These are phyloP conservation scores for Beauveria sp. DNA, from an alignment of 2,329 filamentous ascomycete genomes.

Conservation along the genomic window DNA sequence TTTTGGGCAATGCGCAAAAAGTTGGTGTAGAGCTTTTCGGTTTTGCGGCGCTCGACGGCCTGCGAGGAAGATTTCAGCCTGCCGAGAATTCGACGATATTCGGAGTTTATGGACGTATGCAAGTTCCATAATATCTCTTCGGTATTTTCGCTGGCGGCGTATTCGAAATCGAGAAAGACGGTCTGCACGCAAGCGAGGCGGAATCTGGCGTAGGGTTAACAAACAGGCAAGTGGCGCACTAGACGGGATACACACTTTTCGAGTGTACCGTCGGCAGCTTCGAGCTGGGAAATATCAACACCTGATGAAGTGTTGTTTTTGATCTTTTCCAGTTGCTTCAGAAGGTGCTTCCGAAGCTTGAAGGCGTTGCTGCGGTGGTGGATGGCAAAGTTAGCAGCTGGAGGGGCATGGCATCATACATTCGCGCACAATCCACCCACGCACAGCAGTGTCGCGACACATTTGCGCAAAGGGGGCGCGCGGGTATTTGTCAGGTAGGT, in stretches of 20 bases:
- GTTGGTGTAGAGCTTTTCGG: constrained; percentile 71
- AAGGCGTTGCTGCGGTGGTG: constrained; percentile 29
- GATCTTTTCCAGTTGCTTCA: constrained; percentile 36
- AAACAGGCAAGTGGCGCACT: constrained; percentile 2
- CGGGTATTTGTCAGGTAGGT: background rate
- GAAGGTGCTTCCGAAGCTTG: constrained; percentile 35
- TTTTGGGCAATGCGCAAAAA: constrained; percentile 84
- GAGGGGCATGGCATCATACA: constrained; percentile 1
- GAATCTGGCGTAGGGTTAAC: constrained; percentile 40
- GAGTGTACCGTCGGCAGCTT: constrained; percentile 35
- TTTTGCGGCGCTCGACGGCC: constrained; percentile 61
- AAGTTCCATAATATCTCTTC: constrained; percentile 71
- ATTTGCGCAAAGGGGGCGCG: background rate
- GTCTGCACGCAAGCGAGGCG: constrained; percentile 64
- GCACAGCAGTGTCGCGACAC: background rate
- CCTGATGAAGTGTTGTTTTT: constrained; percentile 27
- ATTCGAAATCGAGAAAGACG: constrained; percentile 65
- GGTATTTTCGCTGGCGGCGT: constrained; percentile 53
- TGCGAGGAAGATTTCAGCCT: constrained; percentile 44
- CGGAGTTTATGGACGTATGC: constrained; percentile 69
- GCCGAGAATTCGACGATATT: constrained; percentile 64
- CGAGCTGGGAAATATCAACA: constrained; percentile 35
- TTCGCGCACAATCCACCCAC: background rate
- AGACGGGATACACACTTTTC: constrained; percentile 28
- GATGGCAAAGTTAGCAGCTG: constrained; percentile 13